Conservation (phyloP, 257 asterid species). For the Ilex asprella region DNA sequence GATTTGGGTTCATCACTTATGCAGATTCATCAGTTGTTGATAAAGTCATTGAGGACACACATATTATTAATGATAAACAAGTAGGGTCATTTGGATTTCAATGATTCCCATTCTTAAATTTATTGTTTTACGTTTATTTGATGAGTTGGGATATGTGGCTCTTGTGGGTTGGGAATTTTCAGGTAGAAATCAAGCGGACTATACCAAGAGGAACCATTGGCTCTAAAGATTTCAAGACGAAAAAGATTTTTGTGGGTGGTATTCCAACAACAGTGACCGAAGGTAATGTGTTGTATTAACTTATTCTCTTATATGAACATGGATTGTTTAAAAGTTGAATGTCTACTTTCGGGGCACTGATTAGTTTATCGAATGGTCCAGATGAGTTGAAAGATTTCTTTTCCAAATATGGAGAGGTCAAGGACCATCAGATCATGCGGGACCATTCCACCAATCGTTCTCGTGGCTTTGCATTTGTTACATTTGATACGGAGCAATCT, state of each 20-base stretch:
- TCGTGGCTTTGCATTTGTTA: slow-evolving; percentile 57
- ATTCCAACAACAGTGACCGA: slow-evolving; percentile 44
- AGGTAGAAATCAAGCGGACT: slow-evolving; percentile 68
- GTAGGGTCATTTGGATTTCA: slow-evolving; percentile 24
- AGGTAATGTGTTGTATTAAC: slow-evolving; percentile 21
- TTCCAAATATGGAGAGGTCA: slow-evolving; percentile 42
- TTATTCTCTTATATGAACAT: neutral
- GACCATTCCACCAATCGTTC: slow-evolving; percentile 54
- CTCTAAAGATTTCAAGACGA: slow-evolving; percentile 50
- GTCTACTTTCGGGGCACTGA: neutral
- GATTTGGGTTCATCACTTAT: slow-evolving; percentile 55
- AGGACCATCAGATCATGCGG: slow-evolving; percentile 54
- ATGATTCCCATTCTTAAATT: neutral
- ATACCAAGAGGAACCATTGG: slow-evolving; percentile 46
- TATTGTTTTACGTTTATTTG: neutral
- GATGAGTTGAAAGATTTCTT: slow-evolving; percentile 54
- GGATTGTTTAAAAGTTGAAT: neutral
- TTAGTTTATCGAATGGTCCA: slow-evolving; percentile 19
- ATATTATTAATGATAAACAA: slow-evolving; percentile 49
- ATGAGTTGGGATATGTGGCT: neutral
- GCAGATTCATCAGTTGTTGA: slow-evolving; percentile 52
- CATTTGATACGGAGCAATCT: slow-evolving; percentile 46
- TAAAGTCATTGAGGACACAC: slow-evolving; percentile 46
- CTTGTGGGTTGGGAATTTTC: slow-evolving; percentile 2
- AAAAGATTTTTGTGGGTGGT: slow-evolving; percentile 61